phyloP scores from a whole-genome alignment of 116 monocot species.

The Iris pallida region DNA sequence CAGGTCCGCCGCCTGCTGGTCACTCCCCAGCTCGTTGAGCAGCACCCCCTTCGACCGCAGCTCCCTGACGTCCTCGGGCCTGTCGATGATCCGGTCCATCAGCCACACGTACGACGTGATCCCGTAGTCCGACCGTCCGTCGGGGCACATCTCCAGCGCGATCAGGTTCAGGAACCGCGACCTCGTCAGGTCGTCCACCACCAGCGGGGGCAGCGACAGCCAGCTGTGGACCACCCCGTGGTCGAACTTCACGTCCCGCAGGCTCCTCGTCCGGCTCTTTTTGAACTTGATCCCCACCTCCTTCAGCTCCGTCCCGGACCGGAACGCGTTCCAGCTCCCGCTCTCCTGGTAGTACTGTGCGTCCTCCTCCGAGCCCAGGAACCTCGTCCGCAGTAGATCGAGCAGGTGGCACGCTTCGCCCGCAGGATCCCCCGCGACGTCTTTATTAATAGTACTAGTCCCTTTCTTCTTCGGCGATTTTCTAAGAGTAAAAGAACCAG shows the following conservation, averaged over 20 bases:
- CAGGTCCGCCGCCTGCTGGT: slow-evolving; percentile 19
- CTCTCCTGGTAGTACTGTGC: no score
- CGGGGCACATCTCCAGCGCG: slow-evolving; percentile 18
- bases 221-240: not conserved
- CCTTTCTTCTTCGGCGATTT: no score
- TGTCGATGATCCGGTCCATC: slow-evolving; percentile 17
- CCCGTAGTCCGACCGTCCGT: not conserved
- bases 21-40: slow-evolving; percentile 16
- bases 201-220: slow-evolving; percentile 10
- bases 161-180: slow-evolving; percentile 22
- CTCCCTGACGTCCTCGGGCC: slow-evolving; percentile 17
- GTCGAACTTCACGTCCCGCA: not conserved
- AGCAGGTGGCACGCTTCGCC: no score
- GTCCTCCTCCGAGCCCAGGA: not conserved
- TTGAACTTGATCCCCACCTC: not conserved
- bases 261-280: not conserved
- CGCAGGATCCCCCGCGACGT: no score
- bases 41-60: slow-evolving; percentile 12
- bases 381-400: not conserved
- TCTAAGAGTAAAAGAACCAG: no score
- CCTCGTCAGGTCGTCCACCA: slow-evolving; percentile 13
- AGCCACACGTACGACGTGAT: slow-evolving; percentile 20
- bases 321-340: not conserved
- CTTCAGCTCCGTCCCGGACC: not conserved
- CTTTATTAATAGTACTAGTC: no score